phyloP scores from a whole-genome alignment of 345 rosid species.

The Euclidium syriacum region DNA sequence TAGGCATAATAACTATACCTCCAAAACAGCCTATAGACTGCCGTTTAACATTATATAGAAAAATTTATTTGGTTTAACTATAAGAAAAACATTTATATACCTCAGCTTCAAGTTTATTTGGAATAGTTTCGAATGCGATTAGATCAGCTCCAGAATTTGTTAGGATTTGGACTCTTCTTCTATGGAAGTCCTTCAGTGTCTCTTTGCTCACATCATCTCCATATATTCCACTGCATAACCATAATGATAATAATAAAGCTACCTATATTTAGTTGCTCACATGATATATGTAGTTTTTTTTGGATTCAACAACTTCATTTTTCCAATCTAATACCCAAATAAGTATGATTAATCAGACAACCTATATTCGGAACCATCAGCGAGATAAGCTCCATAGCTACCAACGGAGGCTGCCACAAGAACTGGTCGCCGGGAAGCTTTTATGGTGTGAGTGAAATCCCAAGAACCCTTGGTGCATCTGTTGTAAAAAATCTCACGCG shows the following conservation, averaged over 20 bases:
- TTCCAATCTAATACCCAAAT: background rate
- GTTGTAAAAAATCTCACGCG: slow-evolving; percentile 60
- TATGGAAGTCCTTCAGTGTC: slow-evolving; percentile 76
- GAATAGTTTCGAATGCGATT: slow-evolving; percentile 85
- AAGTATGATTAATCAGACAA: background rate
- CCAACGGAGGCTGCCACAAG: slow-evolving; percentile 90
- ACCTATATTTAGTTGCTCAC: no score
- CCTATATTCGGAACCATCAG: slow-evolving; percentile 96
- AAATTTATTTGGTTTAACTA: background rate
- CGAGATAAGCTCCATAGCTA: slow-evolving; percentile 92
- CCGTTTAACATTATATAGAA: background rate
- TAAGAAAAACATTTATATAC: slow-evolving; percentile 25
- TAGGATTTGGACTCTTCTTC: slow-evolving; percentile 75
- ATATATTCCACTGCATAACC: slow-evolving; percentile 56
- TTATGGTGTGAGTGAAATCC: slow-evolving; percentile 40
- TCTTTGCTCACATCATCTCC: slow-evolving; percentile 53
- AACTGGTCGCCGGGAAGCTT: slow-evolving; percentile 40
- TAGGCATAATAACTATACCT: background rate
- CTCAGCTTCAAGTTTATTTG: slow-evolving; percentile 88
- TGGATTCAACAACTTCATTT: background rate
- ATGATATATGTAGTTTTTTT: no score
- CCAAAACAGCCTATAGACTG: background rate
- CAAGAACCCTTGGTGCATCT: slow-evolving; percentile 49
- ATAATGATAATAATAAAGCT: no score
- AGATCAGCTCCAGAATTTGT: slow-evolving; percentile 65